Base-by-base conservation (phyloP, 306 rosid species). In the Vigna trinervia region DNA sequence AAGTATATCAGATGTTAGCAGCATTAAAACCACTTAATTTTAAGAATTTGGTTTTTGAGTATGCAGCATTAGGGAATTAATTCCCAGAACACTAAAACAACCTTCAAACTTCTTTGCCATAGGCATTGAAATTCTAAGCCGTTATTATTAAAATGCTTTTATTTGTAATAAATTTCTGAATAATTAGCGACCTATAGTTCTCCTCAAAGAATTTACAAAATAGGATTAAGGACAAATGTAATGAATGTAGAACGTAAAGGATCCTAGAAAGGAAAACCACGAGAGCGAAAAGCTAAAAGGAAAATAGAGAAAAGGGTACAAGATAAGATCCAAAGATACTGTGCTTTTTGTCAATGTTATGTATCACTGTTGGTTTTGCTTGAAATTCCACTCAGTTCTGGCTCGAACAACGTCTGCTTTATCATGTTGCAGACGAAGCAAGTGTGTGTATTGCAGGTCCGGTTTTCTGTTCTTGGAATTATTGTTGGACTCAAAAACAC, bases 361-460 rank as follows among this genome's bases (percentile, higher is more conserved):
- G 13, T 45, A 41, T 62, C 54, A 71, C 23, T 54, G 41, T 20
- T 65, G 75, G 22, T 26, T 47, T 65, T 65, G 85, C 85, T 71
- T 82, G 20, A 70, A 71, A 47, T 84, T 83, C 98, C 98, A 92
- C 56, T 88, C 85, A 2, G 96, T 92, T 90, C 95, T 87, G 32
- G 96, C 98, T 83, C 96, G 79, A 0, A 95, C 90, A 11, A 95
- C 88, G 15, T 92, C 97, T 17, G 84, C 83, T 81, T 86, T 85
- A 36, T 82, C 82, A 0, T 85, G 84, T 71, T 87, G 93, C 83
- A 94, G 85, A 46, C 97, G 95, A 70, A 94, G 98, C 53, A 90
- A 56, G 86, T 92, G 98, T 23, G 97, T 94, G 85, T 75, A 94
- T 20, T 85, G 82, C 0, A 86, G 17, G 30, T 90, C 79, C 1